Conservation (phyloP, 1,284 basidiomycete genomes). For the Abortiporus biennis region DNA sequence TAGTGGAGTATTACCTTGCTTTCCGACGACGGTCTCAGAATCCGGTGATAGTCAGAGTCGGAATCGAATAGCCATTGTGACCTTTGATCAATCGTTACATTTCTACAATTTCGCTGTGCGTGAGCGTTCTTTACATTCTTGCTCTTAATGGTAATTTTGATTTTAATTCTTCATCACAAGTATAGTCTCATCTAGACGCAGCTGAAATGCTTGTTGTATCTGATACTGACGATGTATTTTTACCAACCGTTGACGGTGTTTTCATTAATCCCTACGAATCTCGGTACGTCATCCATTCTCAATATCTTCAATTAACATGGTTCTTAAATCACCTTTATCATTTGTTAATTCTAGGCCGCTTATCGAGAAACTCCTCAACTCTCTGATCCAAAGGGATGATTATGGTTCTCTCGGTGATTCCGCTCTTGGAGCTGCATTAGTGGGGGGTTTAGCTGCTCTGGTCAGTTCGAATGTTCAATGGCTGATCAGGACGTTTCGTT, state of each 20-base stretch:
- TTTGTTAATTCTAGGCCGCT: too few species aligned
- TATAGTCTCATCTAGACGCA: constrained; percentile 48
- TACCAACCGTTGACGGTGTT: constrained; percentile 73
- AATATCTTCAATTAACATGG: neutral
- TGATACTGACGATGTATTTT: constrained; percentile 89
- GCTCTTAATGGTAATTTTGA: constrained; percentile 6
- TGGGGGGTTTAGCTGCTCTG: constrained; percentile 68
- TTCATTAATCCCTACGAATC: constrained; percentile 77
- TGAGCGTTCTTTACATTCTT: constrained; percentile 7
- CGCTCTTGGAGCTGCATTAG: constrained; percentile 78
- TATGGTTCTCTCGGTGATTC: constrained; percentile 45
- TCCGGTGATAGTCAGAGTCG: too few species aligned
- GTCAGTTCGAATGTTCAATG: too few species aligned
- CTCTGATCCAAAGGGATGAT: constrained; percentile 64
- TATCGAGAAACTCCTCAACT: constrained; percentile 60
- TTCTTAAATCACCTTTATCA: constrained; percentile 10
- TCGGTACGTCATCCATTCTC: constrained; percentile 37
- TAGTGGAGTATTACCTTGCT: constrained; percentile 36
- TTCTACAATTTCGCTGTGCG: constrained; percentile 89
- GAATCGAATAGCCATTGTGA: constrained; percentile 74
- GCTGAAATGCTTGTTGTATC: constrained; percentile 81
- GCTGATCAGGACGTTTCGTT: too few species aligned
- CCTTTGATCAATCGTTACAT: constrained; percentile 81
- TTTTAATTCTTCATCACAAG: constrained; percentile 8
- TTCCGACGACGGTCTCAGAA: constrained; percentile 47